Evolutionary conservation across 495 filamentous ascomycete species (phyloP), one percentile per base, ranked within the genome.

Genomic region (Rhypophila decipiens): DNA sequence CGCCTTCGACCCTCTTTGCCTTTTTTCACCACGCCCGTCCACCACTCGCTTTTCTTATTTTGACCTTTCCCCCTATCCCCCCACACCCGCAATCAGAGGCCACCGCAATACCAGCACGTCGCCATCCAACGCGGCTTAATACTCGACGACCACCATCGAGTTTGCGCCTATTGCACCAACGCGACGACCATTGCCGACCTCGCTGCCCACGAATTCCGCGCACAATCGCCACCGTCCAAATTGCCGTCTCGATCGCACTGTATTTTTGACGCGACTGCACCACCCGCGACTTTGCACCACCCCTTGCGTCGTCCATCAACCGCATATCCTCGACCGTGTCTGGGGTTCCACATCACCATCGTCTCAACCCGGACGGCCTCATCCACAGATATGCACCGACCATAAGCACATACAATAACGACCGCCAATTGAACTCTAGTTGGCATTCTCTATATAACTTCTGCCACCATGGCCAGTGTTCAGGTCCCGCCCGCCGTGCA

Each of bases 391-490:
- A 72, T 73, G 70, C 68, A 47, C 60, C 44, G 42, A 35, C 51
- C 31, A 43, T 60, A 27, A 58, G 27, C 29, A 33, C 42, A 7
- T 13, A 42, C 27, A 40, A 38, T 40, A 24, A 46, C n/a, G n/a
- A n/a, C n/a, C n/a, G n/a, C 20, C 46, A 60, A 51, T 54, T 55
- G 42, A 61, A n/a, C 35, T 46, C 38, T 44, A 39, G 43, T 41
- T 48, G 55, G 33, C 44, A 38, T 50, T 38, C 39, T 49, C 35
- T 42, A 57, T 47, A 51, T 53, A 45, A 23, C 50, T 29, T 40
- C 52, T 53, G 47, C 56, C 68, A 76, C 43, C 48, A 94, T 94
- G 87, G 80, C 88, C 60, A 89, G 86, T 31, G 78, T 87, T 55
- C 80, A 52, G 68, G 70, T 79, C 50, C 72, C 82, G 42, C 78